Conservation (phyloP, 495 filamentous ascomycete genomes). For the Neurospora sp. region DNA sequence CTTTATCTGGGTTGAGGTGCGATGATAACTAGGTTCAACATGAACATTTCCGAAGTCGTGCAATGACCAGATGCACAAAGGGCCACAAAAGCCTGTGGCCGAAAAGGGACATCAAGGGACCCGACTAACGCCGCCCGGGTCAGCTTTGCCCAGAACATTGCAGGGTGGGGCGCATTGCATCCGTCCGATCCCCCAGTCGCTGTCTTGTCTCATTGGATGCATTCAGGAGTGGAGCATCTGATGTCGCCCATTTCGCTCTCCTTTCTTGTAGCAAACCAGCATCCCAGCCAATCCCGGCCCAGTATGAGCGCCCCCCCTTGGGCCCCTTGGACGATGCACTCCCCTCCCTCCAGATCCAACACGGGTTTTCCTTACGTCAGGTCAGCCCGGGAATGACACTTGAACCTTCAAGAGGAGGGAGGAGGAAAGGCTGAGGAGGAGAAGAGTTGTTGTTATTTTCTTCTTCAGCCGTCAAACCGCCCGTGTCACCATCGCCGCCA, state of each 20-base stretch:
- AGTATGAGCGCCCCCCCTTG: not conserved
- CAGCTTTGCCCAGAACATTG: not conserved
- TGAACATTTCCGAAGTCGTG: not conserved
- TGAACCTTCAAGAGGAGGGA: not conserved
- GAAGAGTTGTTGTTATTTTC: not conserved
- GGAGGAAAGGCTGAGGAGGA: not conserved
- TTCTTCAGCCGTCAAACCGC: not conserved
- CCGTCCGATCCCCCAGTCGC: not conserved
- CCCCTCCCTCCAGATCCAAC: not conserved
- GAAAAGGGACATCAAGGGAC: not conserved
- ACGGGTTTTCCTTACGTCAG: not conserved
- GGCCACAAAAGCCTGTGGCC: not conserved
- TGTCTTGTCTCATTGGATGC: not conserved
- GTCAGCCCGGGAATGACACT: not conserved
- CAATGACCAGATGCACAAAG: not conserved
- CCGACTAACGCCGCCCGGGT: not conserved
- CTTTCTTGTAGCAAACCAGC: not conserved
- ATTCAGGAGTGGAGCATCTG: not conserved
- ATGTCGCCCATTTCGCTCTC: not conserved
- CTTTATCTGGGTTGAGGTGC: not conserved
- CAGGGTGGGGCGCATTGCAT: not conserved
- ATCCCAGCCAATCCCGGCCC: not conserved
- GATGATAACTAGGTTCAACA: not conserved
- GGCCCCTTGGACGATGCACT: not conserved
- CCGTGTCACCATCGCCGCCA: not conserved